phyloP scores from a whole-genome alignment of 192 early-diverging fungal genomes.

The Coemansia sp. region DNA sequence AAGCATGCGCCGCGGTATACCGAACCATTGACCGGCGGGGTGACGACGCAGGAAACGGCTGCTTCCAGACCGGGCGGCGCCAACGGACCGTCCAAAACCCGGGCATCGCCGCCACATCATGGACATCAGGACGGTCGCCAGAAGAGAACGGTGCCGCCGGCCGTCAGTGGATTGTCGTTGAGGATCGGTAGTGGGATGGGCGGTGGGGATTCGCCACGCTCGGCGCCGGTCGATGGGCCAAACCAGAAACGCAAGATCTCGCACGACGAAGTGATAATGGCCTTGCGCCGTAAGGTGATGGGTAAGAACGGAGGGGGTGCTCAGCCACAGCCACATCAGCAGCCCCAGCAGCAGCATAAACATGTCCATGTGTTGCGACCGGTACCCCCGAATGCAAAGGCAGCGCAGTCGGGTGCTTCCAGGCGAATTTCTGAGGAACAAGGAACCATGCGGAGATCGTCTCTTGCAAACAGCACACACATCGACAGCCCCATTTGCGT shows the following conservation, averaged over 20 bases:
- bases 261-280: constrained; percentile 55
- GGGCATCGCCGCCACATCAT: neutral
- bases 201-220: constrained; percentile 29
- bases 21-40: neutral
- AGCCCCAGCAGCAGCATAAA: constrained; percentile 5
- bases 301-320: constrained; percentile 16
- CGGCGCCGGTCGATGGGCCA: constrained; percentile 51
- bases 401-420: neutral
- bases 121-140: neutral
- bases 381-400: neutral
- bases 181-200: constrained; percentile 21
- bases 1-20: constrained; percentile 9
- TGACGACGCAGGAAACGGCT: constrained; percentile 13
- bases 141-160: constrained; percentile 33
- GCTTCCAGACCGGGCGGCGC: neutral
- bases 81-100: neutral
- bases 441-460: constrained; percentile 17
- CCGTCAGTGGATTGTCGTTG: constrained; percentile 46
- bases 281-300: constrained; percentile 56
- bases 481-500: constrained; percentile 4
- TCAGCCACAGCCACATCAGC: constrained; percentile 7
- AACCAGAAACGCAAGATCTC: constrained; percentile 45
- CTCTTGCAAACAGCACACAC: constrained; percentile 21
- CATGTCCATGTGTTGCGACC: neutral
- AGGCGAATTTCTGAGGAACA: constrained; percentile 10